Percentiles rank a stretch among this genome's conserved stretches.
phyloP scores from a whole-genome alignment of 176 grass and related monocot genomes.

The Hordeum marinum region DNA sequence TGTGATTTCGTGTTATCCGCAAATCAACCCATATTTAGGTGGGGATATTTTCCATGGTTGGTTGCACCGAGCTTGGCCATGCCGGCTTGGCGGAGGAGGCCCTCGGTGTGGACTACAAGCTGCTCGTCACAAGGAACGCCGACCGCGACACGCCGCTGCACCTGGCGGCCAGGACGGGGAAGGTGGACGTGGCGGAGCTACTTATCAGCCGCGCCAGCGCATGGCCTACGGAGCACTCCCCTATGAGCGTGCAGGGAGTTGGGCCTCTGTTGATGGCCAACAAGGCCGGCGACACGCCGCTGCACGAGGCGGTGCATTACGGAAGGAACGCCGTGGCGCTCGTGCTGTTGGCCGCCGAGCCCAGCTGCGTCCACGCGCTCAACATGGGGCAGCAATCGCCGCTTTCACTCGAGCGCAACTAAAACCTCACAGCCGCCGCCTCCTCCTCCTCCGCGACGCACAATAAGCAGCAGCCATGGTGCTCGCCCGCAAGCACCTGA shows the following conservation, averaged over 20 bases:
- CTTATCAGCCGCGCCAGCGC: background rate
- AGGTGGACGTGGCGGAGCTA: background rate
- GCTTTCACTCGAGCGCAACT: no score
- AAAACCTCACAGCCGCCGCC: no score
- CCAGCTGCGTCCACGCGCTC: constrained; percentile 9
- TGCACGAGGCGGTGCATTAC: constrained; percentile 56
- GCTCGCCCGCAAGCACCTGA: no score
- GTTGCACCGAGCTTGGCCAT: constrained; percentile 31
- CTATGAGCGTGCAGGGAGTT: background rate
- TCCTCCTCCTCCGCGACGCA: no score
- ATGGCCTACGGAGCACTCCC: background rate
- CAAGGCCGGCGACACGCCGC: constrained; percentile 28
- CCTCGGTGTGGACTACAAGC: background rate
- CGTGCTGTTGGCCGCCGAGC: constrained; percentile 35
- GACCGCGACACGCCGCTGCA: constrained; percentile 68
- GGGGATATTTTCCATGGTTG: no score
- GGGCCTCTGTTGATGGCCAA: constrained; percentile 9
- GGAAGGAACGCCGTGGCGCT: constrained; percentile 23
- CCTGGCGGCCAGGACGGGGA: constrained; percentile 40
- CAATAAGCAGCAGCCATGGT: no score
- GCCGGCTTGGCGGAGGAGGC: constrained; percentile 4
- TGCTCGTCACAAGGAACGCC: constrained; percentile 30
- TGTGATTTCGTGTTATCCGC: no score
- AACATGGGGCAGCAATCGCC: constrained; percentile 52
- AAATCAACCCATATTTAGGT: no score